phyloP scores from a whole-genome alignment of 768 basidiomycete genomes.

The Mycena capillaripes region DNA sequence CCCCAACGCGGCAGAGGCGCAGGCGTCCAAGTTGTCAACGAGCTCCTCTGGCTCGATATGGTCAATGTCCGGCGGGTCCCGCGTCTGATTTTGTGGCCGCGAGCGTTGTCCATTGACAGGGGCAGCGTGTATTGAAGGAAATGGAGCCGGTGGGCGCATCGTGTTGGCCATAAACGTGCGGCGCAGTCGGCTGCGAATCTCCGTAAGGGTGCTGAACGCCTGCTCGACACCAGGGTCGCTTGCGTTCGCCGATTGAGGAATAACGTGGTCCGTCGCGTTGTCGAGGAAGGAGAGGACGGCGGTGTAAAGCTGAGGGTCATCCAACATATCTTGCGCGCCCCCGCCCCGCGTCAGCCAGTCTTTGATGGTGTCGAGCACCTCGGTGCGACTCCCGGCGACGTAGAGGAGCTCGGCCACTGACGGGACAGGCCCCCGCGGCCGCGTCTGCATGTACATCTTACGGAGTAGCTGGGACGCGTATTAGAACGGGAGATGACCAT shows the following conservation, averaged over 20 bases:
- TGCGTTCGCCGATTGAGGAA: conserved; percentile 57
- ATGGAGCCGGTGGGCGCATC: conserved; percentile 66
- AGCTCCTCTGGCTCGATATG: conserved; percentile 75
- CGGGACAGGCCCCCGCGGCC: conserved; percentile 56
- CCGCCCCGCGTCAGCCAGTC: conserved; percentile 83
- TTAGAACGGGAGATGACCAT: conserved; percentile 12
- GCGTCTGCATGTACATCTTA: conserved; percentile 76
- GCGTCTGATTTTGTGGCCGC: conserved; percentile 53
- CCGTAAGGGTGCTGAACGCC: conserved; percentile 60
- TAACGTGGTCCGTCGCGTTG: conserved; percentile 64
- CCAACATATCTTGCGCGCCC: conserved; percentile 84
- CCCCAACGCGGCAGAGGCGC: conserved; percentile 80
- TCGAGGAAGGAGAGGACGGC: conserved; percentile 73
- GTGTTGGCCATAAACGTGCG: conserved; percentile 68
- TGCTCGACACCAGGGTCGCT: conserved; percentile 60
- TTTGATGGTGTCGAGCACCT: conserved; percentile 74
- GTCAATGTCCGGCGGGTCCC: conserved; percentile 75
- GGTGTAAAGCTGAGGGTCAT: conserved; percentile 75
- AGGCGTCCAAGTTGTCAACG: conserved; percentile 83
- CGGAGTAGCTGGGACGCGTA: conserved; percentile 70
- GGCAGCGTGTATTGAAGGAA: conserved; percentile 42
- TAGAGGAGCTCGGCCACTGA: conserved; percentile 62
- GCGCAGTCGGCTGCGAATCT: conserved; percentile 57
- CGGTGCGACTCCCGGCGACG: conserved; percentile 66
- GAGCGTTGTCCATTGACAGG: conserved; percentile 41